phyloP scores from a whole-genome alignment of 1,139 yeast species.

The Saccharomyces hybrid region DNA sequence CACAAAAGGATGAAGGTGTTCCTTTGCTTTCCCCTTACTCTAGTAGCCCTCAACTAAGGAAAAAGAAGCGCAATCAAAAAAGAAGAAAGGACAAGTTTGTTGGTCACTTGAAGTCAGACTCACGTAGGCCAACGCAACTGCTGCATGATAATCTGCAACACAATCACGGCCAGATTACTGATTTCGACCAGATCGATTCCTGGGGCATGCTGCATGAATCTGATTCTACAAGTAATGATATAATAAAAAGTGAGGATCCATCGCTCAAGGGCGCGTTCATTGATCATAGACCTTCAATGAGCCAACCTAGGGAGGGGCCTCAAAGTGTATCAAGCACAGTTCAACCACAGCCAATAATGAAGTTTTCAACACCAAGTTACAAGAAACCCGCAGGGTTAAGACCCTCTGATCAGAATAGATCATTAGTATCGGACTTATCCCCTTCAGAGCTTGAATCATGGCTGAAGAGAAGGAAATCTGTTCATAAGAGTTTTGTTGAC shows the following conservation, averaged over 20 bases:
- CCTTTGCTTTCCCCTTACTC: background rate
- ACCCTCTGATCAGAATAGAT: background rate
- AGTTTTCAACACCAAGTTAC: constrained; percentile 6
- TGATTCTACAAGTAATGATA: constrained; percentile 11
- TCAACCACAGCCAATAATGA: constrained; percentile 6
- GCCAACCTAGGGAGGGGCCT: constrained; percentile 9
- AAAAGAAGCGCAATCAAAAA: background rate
- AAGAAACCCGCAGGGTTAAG: background rate
- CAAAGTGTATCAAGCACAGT: constrained; percentile 7
- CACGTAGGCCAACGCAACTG: background rate
- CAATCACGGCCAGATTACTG: constrained; percentile 8
- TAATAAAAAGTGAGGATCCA: constrained; percentile 14
- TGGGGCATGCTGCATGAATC: constrained; percentile 30
- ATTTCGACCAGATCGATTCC: constrained; percentile 29
- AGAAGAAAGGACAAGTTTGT: background rate
- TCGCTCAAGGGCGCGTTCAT: constrained; percentile 23
- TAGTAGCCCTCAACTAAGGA: background rate
- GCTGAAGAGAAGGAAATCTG: constrained; percentile 5
- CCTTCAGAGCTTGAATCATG: constrained; percentile 13
- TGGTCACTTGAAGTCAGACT: background rate
- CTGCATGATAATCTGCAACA: constrained; percentile 4
- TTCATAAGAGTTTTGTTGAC: background rate
- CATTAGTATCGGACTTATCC: background rate
- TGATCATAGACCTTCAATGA: constrained; percentile 29
- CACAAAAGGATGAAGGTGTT: background rate